phyloP scores from a whole-genome alignment of 2,329 filamentous ascomycete species.

The Lasiodiplodia sp. region DNA sequence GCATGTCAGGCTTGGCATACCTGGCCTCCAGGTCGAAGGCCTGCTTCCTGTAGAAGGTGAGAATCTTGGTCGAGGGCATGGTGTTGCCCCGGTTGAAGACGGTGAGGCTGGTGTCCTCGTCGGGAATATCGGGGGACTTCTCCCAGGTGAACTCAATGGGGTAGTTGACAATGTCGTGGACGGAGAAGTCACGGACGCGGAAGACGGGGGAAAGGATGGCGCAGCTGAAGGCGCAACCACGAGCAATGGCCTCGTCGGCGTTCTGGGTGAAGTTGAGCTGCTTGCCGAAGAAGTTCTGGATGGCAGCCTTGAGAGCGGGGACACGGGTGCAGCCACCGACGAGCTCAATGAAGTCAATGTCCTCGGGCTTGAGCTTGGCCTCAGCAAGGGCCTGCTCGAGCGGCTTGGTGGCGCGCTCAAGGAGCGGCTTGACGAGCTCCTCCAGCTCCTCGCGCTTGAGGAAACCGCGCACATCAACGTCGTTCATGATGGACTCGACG shows the following conservation, averaged over 20 bases:
- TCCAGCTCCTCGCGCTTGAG: slow-evolving; percentile 95
- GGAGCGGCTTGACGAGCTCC: slow-evolving; percentile 83
- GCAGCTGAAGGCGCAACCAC: slow-evolving; percentile 96
- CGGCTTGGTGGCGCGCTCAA: slow-evolving; percentile 74
- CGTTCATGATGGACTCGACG: slow-evolving; percentile 99
- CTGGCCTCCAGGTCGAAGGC: slow-evolving; percentile 94
- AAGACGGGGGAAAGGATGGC: slow-evolving; percentile 97
- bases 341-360: slow-evolving; percentile 93
- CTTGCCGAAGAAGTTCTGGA: slow-evolving; percentile 93
- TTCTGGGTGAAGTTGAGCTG: slow-evolving; percentile 93
- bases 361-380: slow-evolving; percentile 86
- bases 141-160: slow-evolving; percentile 99
- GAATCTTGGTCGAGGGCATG: slow-evolving; percentile 97
- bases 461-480: slow-evolving; percentile 87
- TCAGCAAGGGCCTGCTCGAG: slow-evolving; percentile 94
- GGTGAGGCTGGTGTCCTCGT: slow-evolving; percentile 95
- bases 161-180: slow-evolving; percentile 97
- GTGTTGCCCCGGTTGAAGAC: slow-evolving; percentile 98
- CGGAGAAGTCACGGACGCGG: slow-evolving; percentile 96
- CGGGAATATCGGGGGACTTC: slow-evolving; percentile 96
- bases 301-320: slow-evolving; percentile 86
- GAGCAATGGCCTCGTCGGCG: slow-evolving; percentile 95
- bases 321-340: slow-evolving; percentile 95
- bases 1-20: slow-evolving; percentile 83
- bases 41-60: slow-evolving; percentile 99